Base-by-base conservation (phyloP, 306 rosid species). In the Trifolium dubium region DNA sequence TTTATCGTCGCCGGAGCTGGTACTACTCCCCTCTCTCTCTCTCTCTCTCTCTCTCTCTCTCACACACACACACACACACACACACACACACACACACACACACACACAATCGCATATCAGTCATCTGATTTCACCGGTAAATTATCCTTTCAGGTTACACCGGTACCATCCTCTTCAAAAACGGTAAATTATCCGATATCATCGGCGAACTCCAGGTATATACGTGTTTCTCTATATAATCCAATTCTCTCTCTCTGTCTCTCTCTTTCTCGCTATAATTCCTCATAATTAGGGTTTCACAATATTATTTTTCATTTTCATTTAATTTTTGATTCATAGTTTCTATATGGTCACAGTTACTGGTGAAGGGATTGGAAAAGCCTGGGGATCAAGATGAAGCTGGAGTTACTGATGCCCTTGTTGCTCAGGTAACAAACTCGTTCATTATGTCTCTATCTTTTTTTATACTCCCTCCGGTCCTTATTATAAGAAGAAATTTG, bases 161-260 rank as follows among this genome's bases (percentile, higher is more conserved):
- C 40, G 71, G 88, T 64, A 85, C 98, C 53, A 72, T 92, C 59
- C 78, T 95, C 67, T 37, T 87, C 1, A 81, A 92, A 85, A 82
- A 92, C 77, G 90, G 92, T 0, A 92, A 92, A 75, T 14, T 95
- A 5, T 92, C 98, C 13, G 97, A 92, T 59, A 13, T 92, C 29
- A 72, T 92, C 51, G 90, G 90, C 41, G 92, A 92, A 37, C 86
- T 95, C 60, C 99, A 95, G 97, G 98, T 37, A 23, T n/a, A n/a
- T n/a, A n/a, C n/a, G n/a, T n/a, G n/a, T n/a, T n/a, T n/a, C n/a
- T n/a, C n/a, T n/a, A n/a, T n/a, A n/a, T n/a, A n/a, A n/a, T n/a
- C n/a, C n/a, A n/a, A n/a, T n/a, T n/a, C n/a, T n/a, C n/a, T n/a
- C n/a, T n/a, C n/a, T 23, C 23, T 23, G 1, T 23, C 1, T 23